These are phyloP conservation scores for Nyssa sinensis DNA, from an alignment of 148 eudicot species.

Conservation along the genomic window DNA sequence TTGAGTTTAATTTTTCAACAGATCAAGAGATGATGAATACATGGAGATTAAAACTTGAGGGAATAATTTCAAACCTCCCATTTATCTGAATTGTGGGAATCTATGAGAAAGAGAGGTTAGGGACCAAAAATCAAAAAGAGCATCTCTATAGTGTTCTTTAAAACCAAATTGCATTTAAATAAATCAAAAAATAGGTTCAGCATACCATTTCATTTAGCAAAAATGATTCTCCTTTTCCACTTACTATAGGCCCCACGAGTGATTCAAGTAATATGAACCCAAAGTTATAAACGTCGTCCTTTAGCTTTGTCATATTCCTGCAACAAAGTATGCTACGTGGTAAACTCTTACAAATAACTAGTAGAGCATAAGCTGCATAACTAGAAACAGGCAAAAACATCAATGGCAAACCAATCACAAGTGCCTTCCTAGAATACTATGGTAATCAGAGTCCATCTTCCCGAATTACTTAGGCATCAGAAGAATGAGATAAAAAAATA, in stretches of 20 bases:
- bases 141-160: not conserved
- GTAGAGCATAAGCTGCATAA: not conserved
- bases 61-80: not conserved
- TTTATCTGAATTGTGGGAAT: not conserved
- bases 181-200: not conserved
- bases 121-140: not conserved
- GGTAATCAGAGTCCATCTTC: not conserved
- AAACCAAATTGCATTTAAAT: not conserved
- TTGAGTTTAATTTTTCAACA: not conserved
- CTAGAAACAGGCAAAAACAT: not conserved
- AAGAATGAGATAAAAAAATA: too few relatives aligned
- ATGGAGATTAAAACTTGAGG: not conserved
- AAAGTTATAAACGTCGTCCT: slow-evolving; percentile 65
- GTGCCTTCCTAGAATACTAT: not conserved
- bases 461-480: too few relatives aligned
- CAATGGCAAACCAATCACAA: not conserved
- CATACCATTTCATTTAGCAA: slow-evolving; percentile 68
- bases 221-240: slow-evolving; percentile 60
- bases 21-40: too few relatives aligned
- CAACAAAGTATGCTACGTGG: slow-evolving; percentile 12
- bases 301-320: slow-evolving; percentile 45
- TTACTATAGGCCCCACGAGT: slow-evolving; percentile 57
- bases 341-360: not conserved
- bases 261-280: slow-evolving; percentile 71
- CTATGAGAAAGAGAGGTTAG: not conserved